Base-by-base conservation (phyloP, 768 basidiomycete genomes). In the Amanita brunnescens region DNA sequence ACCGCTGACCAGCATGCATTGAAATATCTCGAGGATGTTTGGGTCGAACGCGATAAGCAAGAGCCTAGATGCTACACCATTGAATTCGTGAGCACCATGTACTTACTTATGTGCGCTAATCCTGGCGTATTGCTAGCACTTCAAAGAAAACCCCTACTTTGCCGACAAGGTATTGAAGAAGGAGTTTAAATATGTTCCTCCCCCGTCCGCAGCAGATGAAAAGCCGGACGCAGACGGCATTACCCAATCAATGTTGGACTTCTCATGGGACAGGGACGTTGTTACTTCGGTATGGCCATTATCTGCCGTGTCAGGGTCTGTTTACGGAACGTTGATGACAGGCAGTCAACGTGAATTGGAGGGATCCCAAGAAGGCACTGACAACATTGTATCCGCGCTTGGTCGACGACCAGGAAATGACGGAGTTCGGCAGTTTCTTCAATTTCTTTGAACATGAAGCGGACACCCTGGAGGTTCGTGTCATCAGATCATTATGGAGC, bases 71-170 rank as follows among this genome's bases (percentile, higher is more conserved):
- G 83, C 62, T 95, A 84, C 70, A 86, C 83, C 45, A 67, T 95
- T 50, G 85, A 93, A 73, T 91, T 96, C 69, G 93, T 94, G 66
- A 62, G 92, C 80, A 16, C 24, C n/a, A 46, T 29, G 33, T 29
- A 13, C 46, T 53, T 18, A 14, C 49, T 5, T 47, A 8, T 41
- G 14, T 24, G 18, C 32, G 18, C 13, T 37, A 23, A 23, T 26
- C n/a, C 16, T 13, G 10, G 14, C n/a, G 10, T 45, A n/a, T 33
- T 52, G 12, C 18, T 60, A 92, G 90, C 62, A 86, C 62, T 92
- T 91, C 75, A 88, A 86, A 65, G 77, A 89, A 61, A 92, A 92
- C 69, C 87, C 87, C 18, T 88, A 80, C 70, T 92, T 92, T 71
- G 70, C 72, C 18, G 81, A 91, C 66, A 70, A 70, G 41, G 77